Base-by-base conservation (phyloP, 805 yeast genomes). In the Ogataea zsoltii region DNA sequence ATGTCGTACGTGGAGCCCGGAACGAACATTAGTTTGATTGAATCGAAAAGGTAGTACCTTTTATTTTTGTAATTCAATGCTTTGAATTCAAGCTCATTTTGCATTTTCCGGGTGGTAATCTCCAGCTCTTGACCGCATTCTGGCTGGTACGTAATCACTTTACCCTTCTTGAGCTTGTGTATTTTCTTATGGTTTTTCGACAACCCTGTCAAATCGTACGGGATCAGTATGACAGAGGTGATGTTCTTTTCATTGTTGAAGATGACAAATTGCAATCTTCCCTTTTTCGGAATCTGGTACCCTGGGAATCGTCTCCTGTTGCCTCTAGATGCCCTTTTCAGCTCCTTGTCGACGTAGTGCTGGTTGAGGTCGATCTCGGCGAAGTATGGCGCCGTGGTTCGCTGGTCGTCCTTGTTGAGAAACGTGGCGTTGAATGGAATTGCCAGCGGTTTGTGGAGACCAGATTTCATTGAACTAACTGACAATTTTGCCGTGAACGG, bases 221-320 rank as follows among this genome's bases (percentile, higher is more conserved):
- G 57, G 19, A 66, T 39, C 29, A 61, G 30, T 7, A 65, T 48
- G 15, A 60, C 41, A 2, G 60, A 52, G 11, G 57, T 51, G 4
- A 61, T 49, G 9, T 60, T 60, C 26, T 52, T 54, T 44, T 65
- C 65, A 32, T 55, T 55, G 49, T 66, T 67, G 45, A 53, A 63
- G 11, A 65, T 56, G 7, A 63, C 50, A 10, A 67, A 29, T 42
- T 66, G 69, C 1, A 67, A 45, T 9, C 52, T 53, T 1, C 70
- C 70, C 13, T 39, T 46, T 12, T 36, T 18, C 12, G 67, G 65
- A 17, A 63, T 28, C 21, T 48, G 17, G 44, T 43, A 53, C 28
- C 71, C 68, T 2, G 69, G 68, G 36, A 63, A 60, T 39, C 49
- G 53, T 25, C 67, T 46, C 40, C 41, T 57, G 3, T 30, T 13